These are phyloP conservation scores for Trametes cinnabarina DNA, from an alignment of 768 basidiomycete species.

Conservation along the genomic window DNA sequence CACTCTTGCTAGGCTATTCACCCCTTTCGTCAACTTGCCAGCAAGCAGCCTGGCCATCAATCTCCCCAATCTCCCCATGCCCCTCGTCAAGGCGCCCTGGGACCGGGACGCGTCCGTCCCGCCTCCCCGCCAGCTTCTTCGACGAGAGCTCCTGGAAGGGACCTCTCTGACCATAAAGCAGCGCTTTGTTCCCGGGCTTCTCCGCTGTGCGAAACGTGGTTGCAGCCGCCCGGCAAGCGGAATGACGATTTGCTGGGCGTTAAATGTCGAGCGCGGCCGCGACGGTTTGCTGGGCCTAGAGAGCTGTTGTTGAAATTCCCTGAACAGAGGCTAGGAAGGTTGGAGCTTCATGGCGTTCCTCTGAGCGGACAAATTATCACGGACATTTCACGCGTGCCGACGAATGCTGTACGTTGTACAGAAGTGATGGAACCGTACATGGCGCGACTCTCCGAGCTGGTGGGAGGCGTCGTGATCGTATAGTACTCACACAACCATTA, in stretches of 20 bases:
- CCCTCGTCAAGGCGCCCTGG: too few species aligned
- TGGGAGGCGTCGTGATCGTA: not conserved
- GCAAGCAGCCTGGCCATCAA: not conserved
- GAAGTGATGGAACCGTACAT: not conserved
- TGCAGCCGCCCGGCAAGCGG: not conserved
- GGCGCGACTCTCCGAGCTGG: not conserved
- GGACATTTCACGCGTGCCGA: not conserved
- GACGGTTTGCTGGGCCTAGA: not conserved
- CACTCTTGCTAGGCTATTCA: not conserved
- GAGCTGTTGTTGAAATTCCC: not conserved
- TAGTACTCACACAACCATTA: not conserved
- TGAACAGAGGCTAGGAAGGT: not conserved
- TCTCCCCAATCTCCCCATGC: not conserved
- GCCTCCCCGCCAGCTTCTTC: not conserved
- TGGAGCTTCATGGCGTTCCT: not conserved
- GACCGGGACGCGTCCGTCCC: not conserved
- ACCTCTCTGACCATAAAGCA: not conserved
- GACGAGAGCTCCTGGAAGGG: not conserved
- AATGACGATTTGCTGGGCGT: not conserved
- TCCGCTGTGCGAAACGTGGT: not conserved
- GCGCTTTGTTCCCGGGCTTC: not conserved
- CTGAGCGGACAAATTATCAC: not conserved
- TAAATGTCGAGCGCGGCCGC: not conserved
- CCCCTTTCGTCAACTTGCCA: not conserved
- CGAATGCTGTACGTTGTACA: not conserved